Evolutionary conservation across 1,139 yeast genomes (phyloP).

Genomic region (Kluyveromyces sp.): DNA sequence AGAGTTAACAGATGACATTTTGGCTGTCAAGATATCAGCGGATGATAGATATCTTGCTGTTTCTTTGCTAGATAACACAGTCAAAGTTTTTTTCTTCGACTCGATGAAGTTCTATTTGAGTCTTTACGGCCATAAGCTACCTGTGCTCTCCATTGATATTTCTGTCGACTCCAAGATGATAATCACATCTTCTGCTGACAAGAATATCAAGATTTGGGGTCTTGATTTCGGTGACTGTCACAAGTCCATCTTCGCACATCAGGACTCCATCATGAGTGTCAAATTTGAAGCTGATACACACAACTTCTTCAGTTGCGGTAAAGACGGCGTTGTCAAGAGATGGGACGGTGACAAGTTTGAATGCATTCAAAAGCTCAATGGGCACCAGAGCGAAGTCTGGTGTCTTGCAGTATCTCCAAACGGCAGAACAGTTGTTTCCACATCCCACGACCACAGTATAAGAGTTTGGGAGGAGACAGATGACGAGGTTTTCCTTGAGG

Average conservation of each 20-base stretch:
- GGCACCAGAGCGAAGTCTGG: constrained; percentile 95
- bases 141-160: constrained; percentile 84
- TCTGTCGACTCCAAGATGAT: constrained; percentile 80
- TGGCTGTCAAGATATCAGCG: constrained; percentile 76
- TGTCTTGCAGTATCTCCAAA: constrained; percentile 66
- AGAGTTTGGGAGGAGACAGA: constrained; percentile 89
- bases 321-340: constrained; percentile 82
- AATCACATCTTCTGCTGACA: constrained; percentile 92
- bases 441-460: constrained; percentile 90
- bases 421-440: constrained; percentile 72
- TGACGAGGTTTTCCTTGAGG: constrained; percentile 91
- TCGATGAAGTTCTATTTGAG: constrained; percentile 80
- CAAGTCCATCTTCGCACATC: constrained; percentile 91
- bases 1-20: constrained; percentile 78
- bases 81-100: constrained; percentile 84
- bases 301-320: constrained; percentile 83
- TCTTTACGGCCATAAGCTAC: constrained; percentile 91
- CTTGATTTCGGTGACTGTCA: constrained; percentile 98
- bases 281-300: constrained; percentile 77
- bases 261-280: constrained; percentile 88
- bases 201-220: constrained; percentile 97
- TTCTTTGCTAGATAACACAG: constrained; percentile 84
- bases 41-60: constrained; percentile 73
- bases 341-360: constrained; percentile 99
- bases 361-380: constrained; percentile 78